Evolutionary conservation across 345 rosid genomes (phyloP).

Genomic region (Hibiscus syriacus): DNA sequence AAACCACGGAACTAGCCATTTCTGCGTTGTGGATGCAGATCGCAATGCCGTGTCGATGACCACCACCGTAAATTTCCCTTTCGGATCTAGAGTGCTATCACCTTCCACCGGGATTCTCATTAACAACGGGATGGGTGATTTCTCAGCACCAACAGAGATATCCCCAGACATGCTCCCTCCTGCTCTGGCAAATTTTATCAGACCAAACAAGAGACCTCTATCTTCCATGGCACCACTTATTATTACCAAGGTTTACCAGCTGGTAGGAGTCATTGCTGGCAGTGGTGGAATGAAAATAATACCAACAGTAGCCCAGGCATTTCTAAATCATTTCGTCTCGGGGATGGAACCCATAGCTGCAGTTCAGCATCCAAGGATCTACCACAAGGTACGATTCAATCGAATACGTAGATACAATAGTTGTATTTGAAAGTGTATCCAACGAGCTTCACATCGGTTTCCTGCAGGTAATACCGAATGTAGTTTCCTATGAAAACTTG

Average conservation of each 20-base stretch:
- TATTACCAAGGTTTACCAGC: conserved; percentile 76
- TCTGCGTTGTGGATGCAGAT: conserved; percentile 71
- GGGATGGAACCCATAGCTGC: conserved; percentile 74
- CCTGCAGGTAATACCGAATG: conserved; percentile 66
- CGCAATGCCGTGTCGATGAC: conserved; percentile 86
- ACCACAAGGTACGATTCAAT: conserved; percentile 43
- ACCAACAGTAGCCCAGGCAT: conserved; percentile 80
- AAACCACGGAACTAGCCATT: conserved; percentile 95
- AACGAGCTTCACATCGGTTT: conserved; percentile 3
- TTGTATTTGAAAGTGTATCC: neutral
- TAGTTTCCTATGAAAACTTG: conserved; percentile 67
- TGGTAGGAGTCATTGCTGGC: conserved; percentile 74
- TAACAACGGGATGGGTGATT: conserved; percentile 91
- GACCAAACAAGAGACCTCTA: conserved; percentile 74
- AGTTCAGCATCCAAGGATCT: conserved; percentile 75
- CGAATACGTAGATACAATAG: neutral
- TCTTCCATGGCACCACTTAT: conserved; percentile 94
- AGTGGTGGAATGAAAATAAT: conserved; percentile 81
- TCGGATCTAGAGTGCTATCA: conserved; percentile 72
- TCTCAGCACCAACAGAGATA: conserved; percentile 61
- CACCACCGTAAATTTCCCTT: conserved; percentile 55
- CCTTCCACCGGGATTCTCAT: conserved; percentile 74
- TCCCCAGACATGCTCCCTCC: conserved; percentile 74
- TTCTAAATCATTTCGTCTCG: conserved; percentile 59
- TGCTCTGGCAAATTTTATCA: conserved; percentile 73